Conservation (phyloP, 352 stramenopile species). For the Pythium rishiriense region DNA sequence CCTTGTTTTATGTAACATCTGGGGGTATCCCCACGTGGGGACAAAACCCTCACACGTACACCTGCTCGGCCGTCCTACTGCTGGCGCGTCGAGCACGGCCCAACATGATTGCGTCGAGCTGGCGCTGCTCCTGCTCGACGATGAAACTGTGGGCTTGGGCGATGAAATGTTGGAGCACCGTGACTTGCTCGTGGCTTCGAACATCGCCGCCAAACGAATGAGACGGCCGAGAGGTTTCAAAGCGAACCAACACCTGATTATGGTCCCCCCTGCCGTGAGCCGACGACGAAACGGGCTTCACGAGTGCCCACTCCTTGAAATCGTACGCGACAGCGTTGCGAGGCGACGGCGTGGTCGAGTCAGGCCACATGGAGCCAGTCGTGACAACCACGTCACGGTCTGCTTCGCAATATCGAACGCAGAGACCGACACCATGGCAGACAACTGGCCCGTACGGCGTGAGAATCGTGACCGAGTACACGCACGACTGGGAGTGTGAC, state of each 20-base stretch:
- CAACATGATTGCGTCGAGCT: slow-evolving; percentile 10
- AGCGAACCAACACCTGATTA: slow-evolving; percentile 1
- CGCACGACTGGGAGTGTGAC: not conserved
- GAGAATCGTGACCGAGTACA: slow-evolving; percentile 7
- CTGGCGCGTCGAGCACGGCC: not conserved
- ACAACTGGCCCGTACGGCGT: not conserved
- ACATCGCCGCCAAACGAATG: not conserved
- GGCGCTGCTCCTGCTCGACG: slow-evolving; percentile 16
- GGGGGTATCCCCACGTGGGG: not conserved
- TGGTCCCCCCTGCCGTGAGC: not conserved
- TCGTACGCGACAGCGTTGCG: slow-evolving; percentile 11
- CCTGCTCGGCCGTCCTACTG: not conserved
- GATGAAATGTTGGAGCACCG: slow-evolving; percentile 11
- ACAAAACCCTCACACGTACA: not conserved
- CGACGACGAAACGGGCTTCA: not conserved
- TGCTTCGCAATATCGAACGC: not conserved
- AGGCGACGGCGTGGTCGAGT: slow-evolving; percentile 1
- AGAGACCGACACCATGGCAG: slow-evolving; percentile 5
- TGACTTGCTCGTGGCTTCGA: not conserved
- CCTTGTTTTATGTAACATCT: slow-evolving; percentile 5
- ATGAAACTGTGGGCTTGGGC: slow-evolving; percentile 2
- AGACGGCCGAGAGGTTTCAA: not conserved
- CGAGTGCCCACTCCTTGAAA: slow-evolving; percentile 7
- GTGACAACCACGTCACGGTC: slow-evolving; percentile 11
- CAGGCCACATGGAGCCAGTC: slow-evolving; percentile 8